phyloP scores from a whole-genome alignment of 495 filamentous ascomycete species.

The Hyaloscypha variabilis region DNA sequence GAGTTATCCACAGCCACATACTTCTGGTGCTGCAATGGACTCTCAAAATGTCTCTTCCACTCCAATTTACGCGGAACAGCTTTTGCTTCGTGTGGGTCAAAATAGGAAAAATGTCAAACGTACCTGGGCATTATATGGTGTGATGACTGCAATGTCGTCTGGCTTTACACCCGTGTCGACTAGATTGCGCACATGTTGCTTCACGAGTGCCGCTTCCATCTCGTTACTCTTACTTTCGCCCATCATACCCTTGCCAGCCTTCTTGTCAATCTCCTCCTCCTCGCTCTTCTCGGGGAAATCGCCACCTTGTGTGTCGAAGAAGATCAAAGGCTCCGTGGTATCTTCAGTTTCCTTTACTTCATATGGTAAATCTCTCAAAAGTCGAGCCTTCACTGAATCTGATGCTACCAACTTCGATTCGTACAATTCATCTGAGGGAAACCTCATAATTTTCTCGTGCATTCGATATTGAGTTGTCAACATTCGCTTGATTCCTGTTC shows the following conservation, averaged over 20 bases:
- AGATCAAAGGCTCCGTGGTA: slow-evolving; percentile 83
- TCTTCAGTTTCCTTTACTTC: slow-evolving; percentile 82
- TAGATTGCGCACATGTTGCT: slow-evolving; percentile 70
- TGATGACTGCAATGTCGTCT: slow-evolving; percentile 90
- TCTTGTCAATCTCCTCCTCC: slow-evolving; percentile 50
- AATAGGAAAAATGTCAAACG: slow-evolving; percentile 16
- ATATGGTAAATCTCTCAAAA: slow-evolving; percentile 80
- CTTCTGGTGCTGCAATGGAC: no score
- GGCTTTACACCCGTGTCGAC: slow-evolving; percentile 76
- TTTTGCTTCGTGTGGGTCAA: not conserved
- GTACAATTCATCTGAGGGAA: slow-evolving; percentile 90
- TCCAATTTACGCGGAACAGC: not conserved
- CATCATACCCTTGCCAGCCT: slow-evolving; percentile 51
- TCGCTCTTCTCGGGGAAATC: slow-evolving; percentile 72
- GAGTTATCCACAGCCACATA: not conserved
- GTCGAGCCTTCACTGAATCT: slow-evolving; percentile 69
- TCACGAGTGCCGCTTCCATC: slow-evolving; percentile 83
- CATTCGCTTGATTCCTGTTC: slow-evolving; percentile 73
- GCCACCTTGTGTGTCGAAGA: slow-evolving; percentile 95
- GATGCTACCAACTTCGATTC: slow-evolving; percentile 77
- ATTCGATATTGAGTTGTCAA: slow-evolving; percentile 96
- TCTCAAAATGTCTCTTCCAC: not conserved
- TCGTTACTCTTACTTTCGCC: slow-evolving; percentile 94
- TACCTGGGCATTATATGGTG: slow-evolving; percentile 94
- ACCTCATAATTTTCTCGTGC: slow-evolving; percentile 94